Base-by-base conservation (phyloP, 176 grass and related monocot species). In the Cymbopogon citratus region DNA sequence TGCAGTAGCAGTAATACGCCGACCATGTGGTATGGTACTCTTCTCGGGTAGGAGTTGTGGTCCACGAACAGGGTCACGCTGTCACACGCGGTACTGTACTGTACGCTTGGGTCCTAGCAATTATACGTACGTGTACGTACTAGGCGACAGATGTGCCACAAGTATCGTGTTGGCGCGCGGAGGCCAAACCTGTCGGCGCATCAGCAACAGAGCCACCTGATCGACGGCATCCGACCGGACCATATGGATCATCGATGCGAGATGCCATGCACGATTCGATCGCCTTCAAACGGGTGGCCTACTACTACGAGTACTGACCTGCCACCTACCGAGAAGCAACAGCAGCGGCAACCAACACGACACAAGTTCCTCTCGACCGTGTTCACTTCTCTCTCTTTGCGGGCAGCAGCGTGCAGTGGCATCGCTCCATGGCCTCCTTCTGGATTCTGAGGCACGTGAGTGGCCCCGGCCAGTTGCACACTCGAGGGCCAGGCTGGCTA, bases 241-340 rank as follows among this genome's bases (percentile, higher is more conserved):
- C 31, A 33, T 33, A 33, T 33, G 31, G 31, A 33, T 33, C 31
- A 33, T 33, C 2, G 31, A 33, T 33, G 31, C 31, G 31, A 33
- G 31, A 33, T 33, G 31, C 31, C 31, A 5, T 25, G 33, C 74
- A 9, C 8, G 35, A 4, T 5, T 36, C 35, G 5, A 5, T 21
- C 15, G 70, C 44, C 27, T 25, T 12, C 49, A 7, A 5, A 9
- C 19, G 4, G 40, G 26, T 49, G 71, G 45, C 28, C 48, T 9
- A n/a, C 38, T 13, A 14, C 36, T 7, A 21, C 1, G 38, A 43
- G 36, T 25, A 25, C 45, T 39, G 78, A 80, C 78, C 45, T 69
- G 65, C 78, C 64, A 80, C 65, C 64, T 27, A 80, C 78, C 78
- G 14, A 80, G 65, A n/a, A 52, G 78, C 78, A 80, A 80, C 78